Percentiles rank a stretch among this genome's conserved stretches.
phyloP scores from a whole-genome alignment of 176 grass and related monocot species.

The Musa itinerans region DNA sequence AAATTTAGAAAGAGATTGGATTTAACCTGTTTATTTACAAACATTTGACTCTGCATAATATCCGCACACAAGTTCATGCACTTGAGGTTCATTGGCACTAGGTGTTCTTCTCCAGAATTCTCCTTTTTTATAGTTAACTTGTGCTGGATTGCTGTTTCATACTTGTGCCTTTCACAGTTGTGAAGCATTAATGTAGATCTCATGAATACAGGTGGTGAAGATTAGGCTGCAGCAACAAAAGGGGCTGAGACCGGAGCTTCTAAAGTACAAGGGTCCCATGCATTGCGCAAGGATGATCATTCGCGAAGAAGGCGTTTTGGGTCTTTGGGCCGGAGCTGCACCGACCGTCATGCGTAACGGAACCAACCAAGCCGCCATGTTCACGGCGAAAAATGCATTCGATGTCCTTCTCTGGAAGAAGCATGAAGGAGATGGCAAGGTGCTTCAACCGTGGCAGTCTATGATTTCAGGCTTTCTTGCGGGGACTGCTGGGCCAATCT shows the following conservation, averaged over 20 bases:
- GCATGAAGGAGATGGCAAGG: conserved; percentile 68
- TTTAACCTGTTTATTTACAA: too few relatives aligned
- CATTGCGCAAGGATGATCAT: conserved; percentile 75
- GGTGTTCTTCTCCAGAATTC: too few relatives aligned
- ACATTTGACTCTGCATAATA: too few relatives aligned
- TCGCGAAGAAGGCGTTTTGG: conserved; percentile 67
- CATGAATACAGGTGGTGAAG: conserved; percentile 60
- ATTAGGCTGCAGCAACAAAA: conserved; percentile 91
- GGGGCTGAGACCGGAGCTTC: conserved; percentile 60
- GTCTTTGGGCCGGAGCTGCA: conserved; percentile 74
- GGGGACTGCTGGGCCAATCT: conserved; percentile 78
- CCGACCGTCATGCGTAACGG: conserved; percentile 92
- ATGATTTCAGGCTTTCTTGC: conserved; percentile 94
- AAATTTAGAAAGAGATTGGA: too few relatives aligned
- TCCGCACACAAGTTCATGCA: too few relatives aligned
- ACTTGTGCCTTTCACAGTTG: neutral
- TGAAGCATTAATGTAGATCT: neutral
- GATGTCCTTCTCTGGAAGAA: conserved; percentile 89
- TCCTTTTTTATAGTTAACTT: neutral
- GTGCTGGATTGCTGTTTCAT: neutral
- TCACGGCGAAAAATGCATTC: conserved; percentile 83
- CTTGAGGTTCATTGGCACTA: too few relatives aligned
- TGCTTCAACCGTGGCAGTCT: conserved; percentile 71
- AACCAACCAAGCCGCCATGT: conserved; percentile 96
- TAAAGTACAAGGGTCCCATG: conserved; percentile 77